Evolutionary conservation across 768 basidiomycete genomes (phyloP).

Genomic region (Mycena galericulata): DNA sequence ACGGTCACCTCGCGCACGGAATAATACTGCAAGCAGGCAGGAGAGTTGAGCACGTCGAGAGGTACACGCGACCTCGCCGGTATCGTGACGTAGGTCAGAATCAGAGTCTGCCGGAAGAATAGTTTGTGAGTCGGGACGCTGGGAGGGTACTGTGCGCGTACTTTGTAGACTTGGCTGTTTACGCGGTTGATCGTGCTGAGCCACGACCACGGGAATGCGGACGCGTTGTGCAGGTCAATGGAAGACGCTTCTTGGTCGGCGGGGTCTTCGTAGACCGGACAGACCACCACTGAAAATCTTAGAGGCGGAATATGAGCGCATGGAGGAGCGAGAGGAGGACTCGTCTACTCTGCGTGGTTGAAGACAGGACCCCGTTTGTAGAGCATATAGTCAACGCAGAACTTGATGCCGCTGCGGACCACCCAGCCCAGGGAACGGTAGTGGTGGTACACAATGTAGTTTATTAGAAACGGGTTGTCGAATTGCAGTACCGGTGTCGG

Average conservation of each 20-base stretch:
- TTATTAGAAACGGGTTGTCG: conserved; percentile 93
- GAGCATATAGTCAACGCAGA: conserved; percentile 94
- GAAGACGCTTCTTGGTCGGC: conserved; percentile 75
- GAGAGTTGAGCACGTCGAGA: conserved; percentile 66
- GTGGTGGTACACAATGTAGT: conserved; percentile 94
- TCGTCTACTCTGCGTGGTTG: conserved; percentile 87
- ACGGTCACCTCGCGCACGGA: conserved; percentile 87
- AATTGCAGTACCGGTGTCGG: conserved; percentile 57
- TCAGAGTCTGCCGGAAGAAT: conserved; percentile 72
- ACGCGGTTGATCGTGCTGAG: conserved; percentile 97
- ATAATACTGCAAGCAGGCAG: conserved; percentile 81
- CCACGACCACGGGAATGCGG: conserved; percentile 93
- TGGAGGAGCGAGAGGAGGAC: neutral
- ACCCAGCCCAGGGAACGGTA: conserved; percentile 98
- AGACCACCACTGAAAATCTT: conserved; percentile 92
- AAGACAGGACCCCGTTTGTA: conserved; percentile 97
- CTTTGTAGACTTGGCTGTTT: conserved; percentile 97
- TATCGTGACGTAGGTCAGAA: conserved; percentile 93
- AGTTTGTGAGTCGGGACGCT: neutral
- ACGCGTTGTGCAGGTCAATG: conserved; percentile 71
- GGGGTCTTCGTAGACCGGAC: conserved; percentile 90
- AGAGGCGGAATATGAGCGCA: neutral
- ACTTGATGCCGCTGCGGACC: conserved; percentile 95
- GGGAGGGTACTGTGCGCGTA: conserved; percentile 39
- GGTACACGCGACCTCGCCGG: conserved; percentile 76